Percentiles rank a stretch among this genome's conserved stretches.
Evolutionary conservation across 1,284 basidiomycete species (phyloP).

Genomic region (Schizophyllum commune): DNA sequence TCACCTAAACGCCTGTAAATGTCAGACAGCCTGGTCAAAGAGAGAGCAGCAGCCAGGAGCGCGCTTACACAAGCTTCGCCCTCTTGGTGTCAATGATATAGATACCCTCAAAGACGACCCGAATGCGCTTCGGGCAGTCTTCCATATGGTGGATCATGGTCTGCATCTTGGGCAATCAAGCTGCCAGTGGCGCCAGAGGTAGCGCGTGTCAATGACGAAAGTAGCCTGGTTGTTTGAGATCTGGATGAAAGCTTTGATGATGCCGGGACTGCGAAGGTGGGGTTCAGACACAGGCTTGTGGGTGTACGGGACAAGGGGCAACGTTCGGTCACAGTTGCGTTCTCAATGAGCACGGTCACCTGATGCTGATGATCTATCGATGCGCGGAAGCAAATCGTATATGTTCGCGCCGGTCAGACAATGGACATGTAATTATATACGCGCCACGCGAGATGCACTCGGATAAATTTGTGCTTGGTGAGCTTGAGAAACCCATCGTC

Average conservation of each 20-base stretch:
- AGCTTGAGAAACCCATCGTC: too few species aligned
- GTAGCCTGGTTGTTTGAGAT: too few species aligned
- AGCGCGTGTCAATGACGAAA: too few species aligned
- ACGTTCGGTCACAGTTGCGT: not conserved
- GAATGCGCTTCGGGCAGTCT: conserved; percentile 39
- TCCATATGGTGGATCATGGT: conserved; percentile 25
- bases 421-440: too few species aligned
- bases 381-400: not conserved
- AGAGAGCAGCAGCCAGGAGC: not conserved
- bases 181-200: conserved; percentile 12
- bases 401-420: too few species aligned
- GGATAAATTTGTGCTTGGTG: too few species aligned
- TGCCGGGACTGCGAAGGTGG: too few species aligned
- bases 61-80: conserved; percentile 52
- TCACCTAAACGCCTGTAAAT: not conserved
- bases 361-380: not conserved
- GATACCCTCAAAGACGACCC: conserved; percentile 43
- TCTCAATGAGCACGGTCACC: not conserved
- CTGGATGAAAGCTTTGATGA: too few species aligned
- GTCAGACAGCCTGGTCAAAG: not conserved
- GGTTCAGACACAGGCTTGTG: too few species aligned
- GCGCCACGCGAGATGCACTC: too few species aligned
- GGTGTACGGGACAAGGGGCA: too few species aligned
- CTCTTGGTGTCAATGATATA: conserved; percentile 46
- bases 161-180: not conserved